A percentile compares a stretch with the other conserved stretches of the same genome.
These are phyloP conservation scores for Corchorus capsularis DNA, from an alignment of 345 rosid species.

Conservation along the genomic window DNA sequence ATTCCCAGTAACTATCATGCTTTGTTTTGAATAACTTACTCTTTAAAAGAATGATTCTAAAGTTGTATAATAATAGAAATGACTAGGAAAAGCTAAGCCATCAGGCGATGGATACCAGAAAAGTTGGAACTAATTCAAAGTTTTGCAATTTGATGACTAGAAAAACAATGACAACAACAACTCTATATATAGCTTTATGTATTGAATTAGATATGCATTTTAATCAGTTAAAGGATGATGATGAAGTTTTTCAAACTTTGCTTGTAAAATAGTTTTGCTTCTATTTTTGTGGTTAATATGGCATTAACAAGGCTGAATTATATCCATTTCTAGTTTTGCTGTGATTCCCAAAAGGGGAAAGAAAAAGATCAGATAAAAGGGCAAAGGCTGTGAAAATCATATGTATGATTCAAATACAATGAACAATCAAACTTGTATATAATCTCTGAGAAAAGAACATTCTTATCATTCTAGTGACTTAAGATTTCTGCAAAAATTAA, in stretches of 20 bases:
- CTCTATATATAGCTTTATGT: neutral
- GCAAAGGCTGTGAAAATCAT: neutral
- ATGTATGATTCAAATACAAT: neutral
- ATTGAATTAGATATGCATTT: neutral
- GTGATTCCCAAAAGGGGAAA: neutral
- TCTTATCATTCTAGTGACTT: neutral
- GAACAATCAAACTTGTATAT: neutral
- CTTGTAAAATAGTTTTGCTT: neutral
- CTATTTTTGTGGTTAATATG: neutral
- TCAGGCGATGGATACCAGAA: neutral
- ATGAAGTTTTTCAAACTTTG: neutral
- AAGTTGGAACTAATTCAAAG: neutral
- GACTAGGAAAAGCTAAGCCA: neutral
- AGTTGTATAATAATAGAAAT: neutral
- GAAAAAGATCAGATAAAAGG: neutral
- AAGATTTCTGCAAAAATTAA: neutral
- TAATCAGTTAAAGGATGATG: neutral
- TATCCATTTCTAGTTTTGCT: neutral
- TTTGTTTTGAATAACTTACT: neutral
- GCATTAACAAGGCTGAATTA: neutral
- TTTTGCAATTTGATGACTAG: neutral
- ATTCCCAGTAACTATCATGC: neutral
- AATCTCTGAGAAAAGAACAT: neutral
- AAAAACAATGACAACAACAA: conserved; percentile 1
- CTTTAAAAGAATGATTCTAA: neutral